Evolutionary conservation across 2,329 filamentous ascomycete genomes (phyloP), one percentile per base, ranked within the genome.

Genomic region (Talaromyces sp.): DNA sequence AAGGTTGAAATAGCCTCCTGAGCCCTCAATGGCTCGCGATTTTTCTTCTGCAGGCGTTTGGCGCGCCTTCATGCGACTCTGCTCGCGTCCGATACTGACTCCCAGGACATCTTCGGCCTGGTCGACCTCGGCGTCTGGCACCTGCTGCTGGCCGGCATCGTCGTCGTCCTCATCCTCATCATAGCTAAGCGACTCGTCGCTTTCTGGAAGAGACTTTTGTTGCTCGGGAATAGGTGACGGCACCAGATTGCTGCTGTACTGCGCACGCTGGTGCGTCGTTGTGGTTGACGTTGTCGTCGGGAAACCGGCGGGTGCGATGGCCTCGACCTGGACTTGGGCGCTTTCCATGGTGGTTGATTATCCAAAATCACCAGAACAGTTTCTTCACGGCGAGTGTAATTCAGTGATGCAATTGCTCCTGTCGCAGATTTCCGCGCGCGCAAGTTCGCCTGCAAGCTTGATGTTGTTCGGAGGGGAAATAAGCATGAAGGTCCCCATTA

Each of bases 11-110:
- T 83, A 80, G 17, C 72, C 78, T 4, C 78, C 80, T 33, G 75
- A 74, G 22, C 78, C 74, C 63, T 84, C 82, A 66, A 88, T 73
- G 1, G 80, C 80, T 2, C 82, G 81, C n/a, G 77, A 81, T 70
- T 86, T 87, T 68, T 86, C 85, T 22, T 80, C 80, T 10, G 82
- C 82, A 0, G 85, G 84, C 4, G 84, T 87, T 49, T 78, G 77
- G 10, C 84, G 81, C 19, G 83, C 84, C 39, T 79, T 82, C 69
- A 87, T 75, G 51, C 81, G 79, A 56, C 80, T 84, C 70, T 88
- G 85, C 49, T 80, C 77, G 44, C 77, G 78, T 62, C 84, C 79
- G 64, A 88, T 85, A 68, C 84, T 86, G 67, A 87, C 78, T 2
- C 84, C 84, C 65, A 88, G 78, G 36, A 85, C 76, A 13, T 72